phyloP scores from a whole-genome alignment of 768 basidiomycete genomes.

The Collybia sp. region DNA sequence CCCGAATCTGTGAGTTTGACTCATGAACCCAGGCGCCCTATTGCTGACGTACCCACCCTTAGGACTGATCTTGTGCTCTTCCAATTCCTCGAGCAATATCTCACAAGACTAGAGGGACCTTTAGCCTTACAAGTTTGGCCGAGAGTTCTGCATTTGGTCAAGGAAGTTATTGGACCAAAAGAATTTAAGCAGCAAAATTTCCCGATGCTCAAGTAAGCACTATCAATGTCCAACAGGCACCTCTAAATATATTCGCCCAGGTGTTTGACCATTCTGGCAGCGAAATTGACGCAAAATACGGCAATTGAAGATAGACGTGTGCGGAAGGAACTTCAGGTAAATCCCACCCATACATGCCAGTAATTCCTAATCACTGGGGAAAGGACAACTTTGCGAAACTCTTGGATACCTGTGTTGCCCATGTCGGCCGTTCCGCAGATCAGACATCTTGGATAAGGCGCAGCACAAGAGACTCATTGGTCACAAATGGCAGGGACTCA shows the following conservation, averaged over 20 bases:
- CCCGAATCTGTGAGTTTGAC: constrained; percentile 57
- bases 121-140: constrained; percentile 91
- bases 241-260: constrained; percentile 26
- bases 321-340: constrained; percentile 84
- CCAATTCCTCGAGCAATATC: constrained; percentile 84
- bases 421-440: constrained; percentile 71
- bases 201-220: constrained; percentile 61
- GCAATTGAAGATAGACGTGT: constrained; percentile 87
- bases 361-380: neutral
- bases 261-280: constrained; percentile 73
- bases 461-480: constrained; percentile 54
- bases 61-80: constrained; percentile 75
- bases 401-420: constrained; percentile 71
- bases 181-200: constrained; percentile 72
- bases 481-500: constrained; percentile 67
- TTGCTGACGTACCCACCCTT: constrained; percentile 5
- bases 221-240: constrained; percentile 2
- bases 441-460: constrained; percentile 79
- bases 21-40: neutral
- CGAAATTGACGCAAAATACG: constrained; percentile 83
- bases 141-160: constrained; percentile 70
- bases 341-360: neutral
- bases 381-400: constrained; percentile 85
- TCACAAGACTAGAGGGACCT: constrained; percentile 81
- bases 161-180: constrained; percentile 66